These are phyloP conservation scores for Cicer arietinum DNA, from an alignment of 306 rosid species.

Conservation along the genomic window DNA sequence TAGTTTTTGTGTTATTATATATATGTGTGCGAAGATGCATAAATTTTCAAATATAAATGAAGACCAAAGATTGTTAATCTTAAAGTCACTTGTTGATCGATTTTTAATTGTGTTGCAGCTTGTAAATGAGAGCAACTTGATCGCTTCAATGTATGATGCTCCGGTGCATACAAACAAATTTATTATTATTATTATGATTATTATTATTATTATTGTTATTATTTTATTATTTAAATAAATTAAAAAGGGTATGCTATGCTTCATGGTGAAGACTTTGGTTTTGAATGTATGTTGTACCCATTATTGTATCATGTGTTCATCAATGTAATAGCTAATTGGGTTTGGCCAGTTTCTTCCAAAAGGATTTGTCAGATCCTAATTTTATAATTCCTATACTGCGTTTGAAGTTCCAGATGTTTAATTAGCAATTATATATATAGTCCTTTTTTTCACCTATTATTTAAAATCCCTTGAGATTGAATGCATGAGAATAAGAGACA, in stretches of 20 bases:
- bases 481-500: no score
- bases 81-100: not conserved
- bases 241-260: not conserved
- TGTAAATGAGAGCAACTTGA: not conserved
- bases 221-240: not conserved
- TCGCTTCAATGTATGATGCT: not conserved
- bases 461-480: no score
- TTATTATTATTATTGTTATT: no score
- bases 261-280: not conserved
- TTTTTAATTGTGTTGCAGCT: constrained; percentile 32
- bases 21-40: not conserved
- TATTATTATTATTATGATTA: no score
- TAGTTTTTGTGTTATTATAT: not conserved
- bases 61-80: constrained; percentile 1
- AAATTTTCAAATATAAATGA: not conserved
- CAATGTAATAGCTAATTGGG: not conserved
- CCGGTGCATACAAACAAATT: not conserved
- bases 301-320: not conserved
- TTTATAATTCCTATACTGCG: no score
- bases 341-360: not conserved
- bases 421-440: no score
- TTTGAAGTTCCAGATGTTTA: no score
- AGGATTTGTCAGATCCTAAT: not conserved
- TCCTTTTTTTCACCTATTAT: no score
- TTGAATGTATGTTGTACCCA: not conserved